Percentiles rank a stretch among this genome's conserved stretches.
phyloP scores from a whole-genome alignment of 164 flowering plant species.

The Santalum album region DNA sequence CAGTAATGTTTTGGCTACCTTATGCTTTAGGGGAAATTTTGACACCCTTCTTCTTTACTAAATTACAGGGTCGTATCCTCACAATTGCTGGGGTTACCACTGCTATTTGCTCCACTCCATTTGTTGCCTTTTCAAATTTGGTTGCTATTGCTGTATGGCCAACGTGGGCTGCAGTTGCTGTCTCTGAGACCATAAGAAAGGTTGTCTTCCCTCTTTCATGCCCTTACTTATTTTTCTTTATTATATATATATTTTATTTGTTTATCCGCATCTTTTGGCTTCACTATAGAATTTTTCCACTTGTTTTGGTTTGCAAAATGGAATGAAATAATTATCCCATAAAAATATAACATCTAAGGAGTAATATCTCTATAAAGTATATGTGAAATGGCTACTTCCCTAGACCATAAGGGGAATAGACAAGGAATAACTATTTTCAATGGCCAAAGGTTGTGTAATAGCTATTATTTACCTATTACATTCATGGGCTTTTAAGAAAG shows the following conservation, averaged over 20 bases:
- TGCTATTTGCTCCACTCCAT: constrained; percentile 77
- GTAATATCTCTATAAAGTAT: no score
- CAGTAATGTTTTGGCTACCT: background rate
- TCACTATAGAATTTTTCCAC: no score
- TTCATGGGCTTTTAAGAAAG: no score
- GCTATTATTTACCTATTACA: no score
- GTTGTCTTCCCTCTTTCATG: constrained; percentile 17
- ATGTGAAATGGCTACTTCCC: no score
- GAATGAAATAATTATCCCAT: no score
- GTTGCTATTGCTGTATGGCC: constrained; percentile 82
- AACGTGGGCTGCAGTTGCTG: constrained; percentile 70
- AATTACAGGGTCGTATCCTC: constrained; percentile 76
- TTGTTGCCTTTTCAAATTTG: constrained; percentile 60
- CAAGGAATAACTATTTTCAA: no score
- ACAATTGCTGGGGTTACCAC: constrained; percentile 73
- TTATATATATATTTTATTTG: background rate
- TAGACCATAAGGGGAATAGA: no score
- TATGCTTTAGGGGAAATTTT: background rate
- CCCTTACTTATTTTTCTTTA: background rate
- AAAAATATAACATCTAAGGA: no score
- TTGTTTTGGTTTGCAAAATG: no score
- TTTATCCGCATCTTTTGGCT: background rate
- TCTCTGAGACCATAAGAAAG: constrained; percentile 83
- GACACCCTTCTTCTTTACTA: background rate
- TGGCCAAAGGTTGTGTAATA: no score